Evolutionary conservation across 768 basidiomycete species (phyloP), one percentile per base, ranked within the genome.

Genomic region (Lenzites betulinus): DNA sequence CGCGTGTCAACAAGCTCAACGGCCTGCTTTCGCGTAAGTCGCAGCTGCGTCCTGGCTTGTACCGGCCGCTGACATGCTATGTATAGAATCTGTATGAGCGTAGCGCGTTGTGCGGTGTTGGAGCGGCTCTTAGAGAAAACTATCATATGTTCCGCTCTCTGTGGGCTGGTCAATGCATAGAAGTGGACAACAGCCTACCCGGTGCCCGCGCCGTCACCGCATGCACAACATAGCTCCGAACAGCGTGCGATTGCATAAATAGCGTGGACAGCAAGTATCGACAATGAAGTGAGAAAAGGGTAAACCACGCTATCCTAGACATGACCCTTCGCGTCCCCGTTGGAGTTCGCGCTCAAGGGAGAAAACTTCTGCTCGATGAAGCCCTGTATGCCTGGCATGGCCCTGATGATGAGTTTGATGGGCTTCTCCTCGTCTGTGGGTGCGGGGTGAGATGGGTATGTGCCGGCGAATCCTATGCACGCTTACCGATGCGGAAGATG

Each of bases 1-100:
- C 93, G 35, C 92, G 93, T 55, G 93, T 98, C 69, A 96, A 88
- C 74, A 96, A 95, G 77, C 85, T 98, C 72, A 98, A 98, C 83
- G 85, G 84, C 66, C 83, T 90, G 70, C 80, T 98, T 51, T 84
- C 89, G 73, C 86, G 94, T 93, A 75, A 65, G 91, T 51, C 4
- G 22, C 8, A 1, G 6, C 7, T 2, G 15, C 50, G 16, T n/a
- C 16, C 16, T 1, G 1, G 13, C 28, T n/a, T 39, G 1, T 23
- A 33, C 20, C 15, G 3, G 3, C 18, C 4, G 38, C 15, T 39
- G 18, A 39, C 38, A 16, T 16, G 15, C 15, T 4, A 15, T 39
- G 38, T 4, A 13, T 49, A 63, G 62, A 59, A 51, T 63, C 62
- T 22, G 62, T 63, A 59, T 63, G 52, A 59, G 62, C 28, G 30